Base-by-base conservation (phyloP, 129 eudicot genomes). In the Pseudognaphalium luteoalbum region DNA sequence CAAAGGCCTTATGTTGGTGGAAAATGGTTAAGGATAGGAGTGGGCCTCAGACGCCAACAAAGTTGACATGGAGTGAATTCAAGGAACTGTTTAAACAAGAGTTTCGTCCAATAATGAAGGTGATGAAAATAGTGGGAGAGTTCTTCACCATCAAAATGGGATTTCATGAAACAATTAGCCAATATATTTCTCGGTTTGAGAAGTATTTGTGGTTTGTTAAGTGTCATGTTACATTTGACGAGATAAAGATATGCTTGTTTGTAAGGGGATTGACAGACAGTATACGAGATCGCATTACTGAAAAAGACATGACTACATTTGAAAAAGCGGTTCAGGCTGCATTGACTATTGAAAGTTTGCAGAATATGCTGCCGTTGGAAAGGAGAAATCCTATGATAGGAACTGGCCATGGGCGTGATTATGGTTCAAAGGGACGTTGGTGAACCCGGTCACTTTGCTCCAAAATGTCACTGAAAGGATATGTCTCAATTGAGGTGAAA, bases 321-420 rank as follows among this genome's bases (percentile, higher is more conserved):
- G 50, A 54, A 6, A 34, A 10, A 7, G 12, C 65, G 10, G 29
- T 71, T 16, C 2, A 71, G 17, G 76, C 76, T 71, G 76, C 76
- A 6, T 21, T 21, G 54, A 30, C 19, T 29, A 54, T 54, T 69
- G 60, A 52, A 28, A 33, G 1, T 35, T 4, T 0, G 56, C 16
- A 56, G 32, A 72, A 72, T 17, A 72, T 25, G 5, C 4, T 15
- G 9, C 5, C 32, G 29, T 25, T 25, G 52, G 47, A 25, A 32
- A 63, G 41, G 29, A 7, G 41, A 63, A 25, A 25, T 25, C 28
- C 28, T 1, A 30, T 3, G 28, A 70, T 50, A 6, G 6, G 22
- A 70, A 47, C 6, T 25, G 28, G 28, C 28, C 28, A 25, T 25
- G 28, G 28, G 17, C 35, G 28, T 59, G 65, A 28, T 20, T 7